Evolutionary conservation across 371 early-diverging fungal species (phyloP).

Genomic region (Mucor sp.): DNA sequence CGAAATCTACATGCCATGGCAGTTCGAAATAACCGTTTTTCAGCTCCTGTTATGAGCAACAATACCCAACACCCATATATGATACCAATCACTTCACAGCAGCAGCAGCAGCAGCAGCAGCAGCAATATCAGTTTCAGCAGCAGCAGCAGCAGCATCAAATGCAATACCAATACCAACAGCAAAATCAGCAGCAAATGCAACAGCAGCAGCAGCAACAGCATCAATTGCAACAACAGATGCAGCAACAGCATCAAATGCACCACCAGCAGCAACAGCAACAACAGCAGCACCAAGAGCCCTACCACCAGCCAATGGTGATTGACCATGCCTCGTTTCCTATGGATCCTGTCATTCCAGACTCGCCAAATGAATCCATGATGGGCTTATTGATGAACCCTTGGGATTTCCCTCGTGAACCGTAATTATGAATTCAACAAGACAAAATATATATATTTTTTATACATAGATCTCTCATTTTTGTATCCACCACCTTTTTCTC

Average conservation of each 20-base stretch:
- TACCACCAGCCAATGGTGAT: constrained; percentile 20
- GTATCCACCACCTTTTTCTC: no score
- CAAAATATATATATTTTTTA: neutral
- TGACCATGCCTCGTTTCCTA: constrained; percentile 33
- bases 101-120: constrained; percentile 9
- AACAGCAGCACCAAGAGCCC: constrained; percentile 8
- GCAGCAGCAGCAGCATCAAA: neutral
- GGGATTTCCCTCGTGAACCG: constrained; percentile 6
- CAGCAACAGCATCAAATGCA: neutral
- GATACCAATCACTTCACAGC: constrained; percentile 31
- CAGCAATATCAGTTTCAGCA: neutral
- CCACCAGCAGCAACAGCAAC: constrained; percentile 6
- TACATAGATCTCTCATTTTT: neutral
- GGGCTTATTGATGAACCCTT: constrained; percentile 34
- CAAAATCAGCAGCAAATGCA: neutral
- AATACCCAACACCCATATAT: constrained; percentile 22
- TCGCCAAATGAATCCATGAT: constrained; percentile 44
- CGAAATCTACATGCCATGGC: constrained; percentile 24
- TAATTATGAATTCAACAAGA: neutral
- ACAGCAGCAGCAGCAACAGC: constrained; percentile 9
- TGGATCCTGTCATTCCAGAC: constrained; percentile 40
- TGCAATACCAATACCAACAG: neutral
- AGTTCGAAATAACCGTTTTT: constrained; percentile 21
- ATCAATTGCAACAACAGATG: constrained; percentile 5
- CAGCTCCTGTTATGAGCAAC: constrained; percentile 19